Conservation (phyloP, 2,329 filamentous ascomycete genomes). For the Leptodontidium sp. region DNA sequence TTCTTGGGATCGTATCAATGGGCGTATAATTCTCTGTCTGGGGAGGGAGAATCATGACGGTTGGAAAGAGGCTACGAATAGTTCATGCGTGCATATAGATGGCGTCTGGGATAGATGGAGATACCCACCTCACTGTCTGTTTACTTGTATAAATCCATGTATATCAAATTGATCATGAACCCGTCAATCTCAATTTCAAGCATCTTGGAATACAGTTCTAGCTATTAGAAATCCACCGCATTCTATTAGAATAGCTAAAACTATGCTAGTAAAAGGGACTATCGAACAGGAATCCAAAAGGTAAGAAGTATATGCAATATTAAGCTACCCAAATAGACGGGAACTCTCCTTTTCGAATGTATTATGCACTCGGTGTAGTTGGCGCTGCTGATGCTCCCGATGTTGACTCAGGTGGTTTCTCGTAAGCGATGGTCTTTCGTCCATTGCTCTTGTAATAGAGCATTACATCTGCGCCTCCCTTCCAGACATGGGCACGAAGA, state of each 20-base stretch:
- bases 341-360: neutral
- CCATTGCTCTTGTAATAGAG: conserved; percentile 93
- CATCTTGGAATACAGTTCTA: neutral
- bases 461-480: conserved; percentile 90
- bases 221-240: neutral
- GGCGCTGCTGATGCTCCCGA: conserved; percentile 21
- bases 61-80: neutral
- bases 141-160: conserved; percentile 15
- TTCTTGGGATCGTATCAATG: conserved; percentile 95
- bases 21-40: conserved; percentile 74
- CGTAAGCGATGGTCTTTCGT: conserved; percentile 50
- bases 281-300: conserved; percentile 9
- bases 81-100: conserved; percentile 33
- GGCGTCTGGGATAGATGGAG: conserved; percentile 28
- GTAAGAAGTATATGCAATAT: conserved; percentile 15
- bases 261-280: neutral
- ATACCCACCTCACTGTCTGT: conserved; percentile 12
- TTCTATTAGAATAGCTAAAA: conserved; percentile 12
- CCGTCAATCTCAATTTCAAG: neutral
- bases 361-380: conserved; percentile 25
- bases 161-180: neutral
- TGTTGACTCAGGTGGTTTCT: conserved; percentile 26
- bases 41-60: conserved; percentile 26
- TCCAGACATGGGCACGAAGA: conserved; percentile 91
- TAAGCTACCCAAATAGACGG: conserved; percentile 15